Percentiles rank a stretch among this genome's conserved stretches.
These are phyloP conservation scores for Purpureocillium lavendulum DNA, from an alignment of 2,329 filamentous ascomycete genomes.

Conservation along the genomic window DNA sequence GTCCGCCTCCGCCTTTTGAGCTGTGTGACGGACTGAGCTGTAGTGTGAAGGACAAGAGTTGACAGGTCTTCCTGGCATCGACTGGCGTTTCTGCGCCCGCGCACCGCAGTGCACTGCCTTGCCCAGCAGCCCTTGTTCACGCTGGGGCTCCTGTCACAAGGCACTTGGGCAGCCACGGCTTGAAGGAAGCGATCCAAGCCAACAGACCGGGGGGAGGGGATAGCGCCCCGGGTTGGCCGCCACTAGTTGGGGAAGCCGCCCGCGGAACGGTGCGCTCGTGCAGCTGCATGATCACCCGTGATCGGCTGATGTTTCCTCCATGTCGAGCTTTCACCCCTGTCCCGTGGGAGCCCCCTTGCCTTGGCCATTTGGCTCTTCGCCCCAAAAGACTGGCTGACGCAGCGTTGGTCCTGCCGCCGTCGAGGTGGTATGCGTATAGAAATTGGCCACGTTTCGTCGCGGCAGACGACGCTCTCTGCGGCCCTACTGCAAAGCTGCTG, in stretches of 20 bases:
- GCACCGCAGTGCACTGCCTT: no score
- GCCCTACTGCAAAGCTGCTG: slow-evolving; percentile 7
- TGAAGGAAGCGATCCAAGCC: neutral
- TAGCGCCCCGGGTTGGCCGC: neutral
- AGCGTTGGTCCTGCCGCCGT: neutral
- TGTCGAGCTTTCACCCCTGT: neutral
- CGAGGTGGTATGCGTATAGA: slow-evolving; percentile 12
- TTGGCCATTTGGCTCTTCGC: neutral
- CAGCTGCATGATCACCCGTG: slow-evolving; percentile 25
- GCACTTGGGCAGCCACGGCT: no score
- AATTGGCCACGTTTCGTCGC: slow-evolving; percentile 18
- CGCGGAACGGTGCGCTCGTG: slow-evolving; percentile 26
- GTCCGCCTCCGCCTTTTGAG: no score
- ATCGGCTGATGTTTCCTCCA: slow-evolving; percentile 15
- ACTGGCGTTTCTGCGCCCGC: no score
- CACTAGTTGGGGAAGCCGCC: neutral
- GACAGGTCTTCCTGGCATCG: no score
- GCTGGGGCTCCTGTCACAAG: no score
- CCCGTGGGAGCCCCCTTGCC: no score
- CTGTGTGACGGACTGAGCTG: no score
- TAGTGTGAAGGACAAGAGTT: no score
- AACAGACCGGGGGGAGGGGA: neutral
- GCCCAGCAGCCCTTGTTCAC: no score
- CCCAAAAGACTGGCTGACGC: neutral
- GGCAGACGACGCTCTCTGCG: slow-evolving; percentile 4